A percentile compares a stretch with the other conserved stretches of the same genome.
Conservation (phyloP, 2,329 filamentous ascomycete genomes). For the Aspergillus phoenicis region DNA sequence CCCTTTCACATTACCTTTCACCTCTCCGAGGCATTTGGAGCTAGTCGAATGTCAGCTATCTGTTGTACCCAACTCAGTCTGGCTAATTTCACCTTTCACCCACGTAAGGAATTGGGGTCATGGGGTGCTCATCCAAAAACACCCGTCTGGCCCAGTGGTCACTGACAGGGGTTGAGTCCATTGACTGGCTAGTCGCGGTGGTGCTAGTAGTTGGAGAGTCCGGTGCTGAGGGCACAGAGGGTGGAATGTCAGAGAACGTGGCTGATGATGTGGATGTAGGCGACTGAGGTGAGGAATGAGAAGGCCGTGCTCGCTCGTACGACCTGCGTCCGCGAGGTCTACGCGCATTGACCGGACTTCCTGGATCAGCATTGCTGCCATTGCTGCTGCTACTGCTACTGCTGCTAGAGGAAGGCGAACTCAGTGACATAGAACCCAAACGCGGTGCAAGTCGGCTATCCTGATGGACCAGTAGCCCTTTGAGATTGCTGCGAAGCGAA, state of each 20-base stretch:
- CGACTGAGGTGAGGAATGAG: conserved; percentile 29
- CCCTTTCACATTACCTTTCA: conserved; percentile 29
- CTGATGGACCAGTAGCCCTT: conserved; percentile 33
- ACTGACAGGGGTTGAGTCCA: conserved; percentile 28
- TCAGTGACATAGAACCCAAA: conserved; percentile 30
- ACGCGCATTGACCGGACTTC: conserved; percentile 32
- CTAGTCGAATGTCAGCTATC: conserved; percentile 24
- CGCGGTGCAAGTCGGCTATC: conserved; percentile 31
- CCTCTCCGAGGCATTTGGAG: conserved; percentile 39
- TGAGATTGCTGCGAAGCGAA: conserved; percentile 30
- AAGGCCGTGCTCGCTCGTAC: conserved; percentile 38
- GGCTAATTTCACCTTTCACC: conserved; percentile 34
- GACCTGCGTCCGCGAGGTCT: conserved; percentile 36
- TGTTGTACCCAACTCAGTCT: neutral
- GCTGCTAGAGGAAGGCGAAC: conserved; percentile 29
- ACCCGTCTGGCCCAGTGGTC: conserved; percentile 49
- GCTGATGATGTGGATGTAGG: conserved; percentile 34
- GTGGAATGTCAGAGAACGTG: conserved; percentile 34
- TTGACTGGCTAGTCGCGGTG: conserved; percentile 32
- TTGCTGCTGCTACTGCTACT: conserved; percentile 25
- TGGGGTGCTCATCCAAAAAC: conserved; percentile 34
- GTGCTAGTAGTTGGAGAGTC: conserved; percentile 39
- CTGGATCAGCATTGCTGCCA: conserved; percentile 29
- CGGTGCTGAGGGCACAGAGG: conserved; percentile 36
- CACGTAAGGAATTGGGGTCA: conserved; percentile 32